Evolutionary conservation across 1,139 yeast genomes (phyloP).

Genomic region (Wickerhamomyces sp.): DNA sequence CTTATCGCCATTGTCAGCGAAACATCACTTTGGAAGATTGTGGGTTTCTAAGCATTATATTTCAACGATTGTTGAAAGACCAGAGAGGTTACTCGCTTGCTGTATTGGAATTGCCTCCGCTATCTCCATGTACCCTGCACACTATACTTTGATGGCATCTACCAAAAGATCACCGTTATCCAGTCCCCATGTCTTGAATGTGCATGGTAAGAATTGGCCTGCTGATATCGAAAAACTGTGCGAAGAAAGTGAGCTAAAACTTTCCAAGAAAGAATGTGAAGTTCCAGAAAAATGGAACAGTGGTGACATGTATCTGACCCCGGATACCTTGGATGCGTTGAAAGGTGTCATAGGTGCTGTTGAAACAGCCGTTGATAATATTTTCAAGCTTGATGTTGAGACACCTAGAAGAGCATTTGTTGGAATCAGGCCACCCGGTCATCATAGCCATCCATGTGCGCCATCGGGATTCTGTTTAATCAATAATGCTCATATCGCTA

Average conservation of each 20-base stretch:
- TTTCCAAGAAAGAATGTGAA: constrained; percentile 55
- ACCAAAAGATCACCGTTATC: constrained; percentile 43
- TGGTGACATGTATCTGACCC: constrained; percentile 75
- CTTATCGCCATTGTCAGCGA: constrained; percentile 55
- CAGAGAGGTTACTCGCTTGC: constrained; percentile 73
- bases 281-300: constrained; percentile 82
- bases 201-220: constrained; percentile 82
- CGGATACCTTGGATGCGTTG: constrained; percentile 65
- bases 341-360: constrained; percentile 80
- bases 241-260: constrained; percentile 50
- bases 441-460: constrained; percentile 79
- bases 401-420: constrained; percentile 60
- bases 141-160: constrained; percentile 50
- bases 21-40: constrained; percentile 67
- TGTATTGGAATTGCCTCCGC: constrained; percentile 80
- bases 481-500: constrained; percentile 79
- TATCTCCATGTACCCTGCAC: constrained; percentile 61
- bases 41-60: constrained; percentile 73
- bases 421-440: constrained; percentile 82
- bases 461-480: constrained; percentile 88
- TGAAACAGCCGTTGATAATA: constrained; percentile 65
- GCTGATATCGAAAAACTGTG: constrained; percentile 55
- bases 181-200: constrained; percentile 58
- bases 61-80: constrained; percentile 76
- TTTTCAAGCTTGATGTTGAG: constrained; percentile 33